Evolutionary conservation across 768 basidiomycete species (phyloP).

Genomic region (Russula emetica): DNA sequence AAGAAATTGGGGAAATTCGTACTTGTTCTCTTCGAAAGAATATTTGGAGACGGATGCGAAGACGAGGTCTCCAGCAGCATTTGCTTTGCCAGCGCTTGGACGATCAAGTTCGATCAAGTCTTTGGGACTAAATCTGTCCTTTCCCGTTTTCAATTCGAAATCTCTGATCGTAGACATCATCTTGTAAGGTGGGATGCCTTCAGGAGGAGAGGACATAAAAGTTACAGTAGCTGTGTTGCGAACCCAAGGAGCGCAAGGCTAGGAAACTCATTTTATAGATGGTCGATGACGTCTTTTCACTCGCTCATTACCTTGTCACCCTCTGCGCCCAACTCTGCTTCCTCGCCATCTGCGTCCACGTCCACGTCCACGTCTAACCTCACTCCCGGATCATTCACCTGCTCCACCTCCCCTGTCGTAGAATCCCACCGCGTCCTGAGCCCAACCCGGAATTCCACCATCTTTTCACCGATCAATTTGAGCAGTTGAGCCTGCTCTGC

Average conservation of each 20-base stretch:
- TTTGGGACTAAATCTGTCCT: conserved; percentile 63
- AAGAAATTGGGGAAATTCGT: background rate
- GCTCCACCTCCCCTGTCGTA: conserved; percentile 56
- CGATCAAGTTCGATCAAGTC: conserved; percentile 66
- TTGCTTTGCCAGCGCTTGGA: conserved; percentile 63
- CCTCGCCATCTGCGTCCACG: conserved; percentile 37
- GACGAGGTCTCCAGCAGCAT: conserved; percentile 62
- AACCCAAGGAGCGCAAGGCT: conserved; percentile 53
- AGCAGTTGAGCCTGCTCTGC: conserved; percentile 88
- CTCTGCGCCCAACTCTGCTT: conserved; percentile 37
- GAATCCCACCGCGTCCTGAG: conserved; percentile 71
- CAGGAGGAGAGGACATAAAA: conserved; percentile 33
- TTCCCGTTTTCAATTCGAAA: conserved; percentile 56
- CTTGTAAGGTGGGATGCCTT: conserved; percentile 27
- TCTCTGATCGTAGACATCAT: conserved; percentile 34
- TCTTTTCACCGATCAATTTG: conserved; percentile 84
- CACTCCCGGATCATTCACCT: conserved; percentile 48
- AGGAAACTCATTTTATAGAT: too few relatives aligned
- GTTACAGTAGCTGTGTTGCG: conserved; percentile 53
- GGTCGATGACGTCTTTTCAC: conserved; percentile 29
- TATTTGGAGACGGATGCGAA: conserved; percentile 63
- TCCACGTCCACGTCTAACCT: conserved; percentile 34
- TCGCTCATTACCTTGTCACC: conserved; percentile 51
- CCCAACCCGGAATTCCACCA: conserved; percentile 79
- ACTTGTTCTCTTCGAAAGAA: conserved; percentile 73